Percentiles rank a stretch among this genome's conserved stretches.
These are phyloP conservation scores for Cryptococcus sp. DNA, from an alignment of 1,284 basidiomycete species.

Conservation along the genomic window DNA sequence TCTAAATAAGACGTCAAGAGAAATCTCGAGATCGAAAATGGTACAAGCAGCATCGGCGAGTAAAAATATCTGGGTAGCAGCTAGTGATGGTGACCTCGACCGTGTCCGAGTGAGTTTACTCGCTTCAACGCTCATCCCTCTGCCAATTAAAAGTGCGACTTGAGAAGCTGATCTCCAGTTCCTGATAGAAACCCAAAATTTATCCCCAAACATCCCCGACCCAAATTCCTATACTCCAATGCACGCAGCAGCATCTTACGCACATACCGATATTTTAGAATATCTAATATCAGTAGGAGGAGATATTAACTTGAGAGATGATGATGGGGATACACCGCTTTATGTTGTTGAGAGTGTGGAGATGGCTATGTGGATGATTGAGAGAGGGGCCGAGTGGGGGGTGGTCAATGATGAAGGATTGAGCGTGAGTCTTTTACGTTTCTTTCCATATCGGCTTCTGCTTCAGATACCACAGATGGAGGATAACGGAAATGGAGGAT, in stretches of 20 bases:
- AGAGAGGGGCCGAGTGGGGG: slow-evolving; percentile 68
- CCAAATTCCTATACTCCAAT: slow-evolving; percentile 81
- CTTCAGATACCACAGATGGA: background rate
- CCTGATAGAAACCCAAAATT: slow-evolving; percentile 59
- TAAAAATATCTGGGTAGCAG: slow-evolving; percentile 88
- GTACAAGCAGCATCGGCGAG: slow-evolving; percentile 25
- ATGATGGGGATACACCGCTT: slow-evolving; percentile 84
- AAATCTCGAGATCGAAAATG: too few species aligned
- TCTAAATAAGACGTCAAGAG: background rate
- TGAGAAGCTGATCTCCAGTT: slow-evolving; percentile 48
- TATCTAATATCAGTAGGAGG: slow-evolving; percentile 78
- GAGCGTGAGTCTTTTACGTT: slow-evolving; percentile 58
- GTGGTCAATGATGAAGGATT: slow-evolving; percentile 65
- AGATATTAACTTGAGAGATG: slow-evolving; percentile 77
- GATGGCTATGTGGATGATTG: slow-evolving; percentile 71
- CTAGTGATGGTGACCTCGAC: slow-evolving; percentile 73
- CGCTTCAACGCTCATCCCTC: background rate
- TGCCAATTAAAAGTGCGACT: background rate
- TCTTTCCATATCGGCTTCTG: background rate
- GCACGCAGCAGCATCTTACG: slow-evolving; percentile 94
- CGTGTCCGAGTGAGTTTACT: slow-evolving; percentile 47
- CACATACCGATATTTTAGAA: slow-evolving; percentile 66
- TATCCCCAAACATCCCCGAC: slow-evolving; percentile 72
- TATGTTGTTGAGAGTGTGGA: slow-evolving; percentile 81
- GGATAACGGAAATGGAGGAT: too few species aligned